Conservation (phyloP, 805 yeast genomes). For the Candida maris region DNA sequence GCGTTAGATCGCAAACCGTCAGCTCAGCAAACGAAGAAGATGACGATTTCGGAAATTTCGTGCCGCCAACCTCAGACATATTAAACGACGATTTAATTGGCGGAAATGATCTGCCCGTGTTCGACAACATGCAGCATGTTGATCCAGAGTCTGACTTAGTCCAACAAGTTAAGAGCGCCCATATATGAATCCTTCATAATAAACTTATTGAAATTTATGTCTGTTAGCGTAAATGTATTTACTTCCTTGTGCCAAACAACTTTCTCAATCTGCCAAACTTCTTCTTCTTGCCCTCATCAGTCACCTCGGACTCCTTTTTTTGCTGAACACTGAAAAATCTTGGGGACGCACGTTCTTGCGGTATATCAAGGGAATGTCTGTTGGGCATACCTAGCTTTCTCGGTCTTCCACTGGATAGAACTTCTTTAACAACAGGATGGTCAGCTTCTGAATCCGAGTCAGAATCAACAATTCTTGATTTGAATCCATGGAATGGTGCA, state of each 20-base stretch:
- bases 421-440: conserved; percentile 12
- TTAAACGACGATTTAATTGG: conserved; percentile 21
- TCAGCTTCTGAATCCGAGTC: conserved; percentile 50
- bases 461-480: conserved; percentile 60
- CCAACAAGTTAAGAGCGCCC: conserved; percentile 5
- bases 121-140: conserved; percentile 18
- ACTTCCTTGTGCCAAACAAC: conserved; percentile 28
- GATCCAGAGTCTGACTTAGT: conserved; percentile 15
- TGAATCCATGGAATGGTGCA: conserved; percentile 27
- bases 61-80: conserved; percentile 25
- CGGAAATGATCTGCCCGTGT: conserved; percentile 19
- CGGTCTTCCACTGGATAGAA: background rate
- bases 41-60: conserved; percentile 33
- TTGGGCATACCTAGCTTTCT: background rate
- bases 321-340: conserved; percentile 29
- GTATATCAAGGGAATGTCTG: background rate
- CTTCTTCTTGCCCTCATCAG: conserved; percentile 28
- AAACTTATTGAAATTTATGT: background rate
- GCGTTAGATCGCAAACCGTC: conserved; percentile 20
- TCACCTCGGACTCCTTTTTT: conserved; percentile 3
- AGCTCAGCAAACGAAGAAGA: conserved; percentile 26
- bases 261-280: conserved; percentile 33
- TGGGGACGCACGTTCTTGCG: conserved; percentile 3
- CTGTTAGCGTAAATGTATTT: conserved; percentile 1
- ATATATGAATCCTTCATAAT: no score